Base-by-base conservation (phyloP, 2,329 filamentous ascomycete species). In the Curvularia sp. region DNA sequence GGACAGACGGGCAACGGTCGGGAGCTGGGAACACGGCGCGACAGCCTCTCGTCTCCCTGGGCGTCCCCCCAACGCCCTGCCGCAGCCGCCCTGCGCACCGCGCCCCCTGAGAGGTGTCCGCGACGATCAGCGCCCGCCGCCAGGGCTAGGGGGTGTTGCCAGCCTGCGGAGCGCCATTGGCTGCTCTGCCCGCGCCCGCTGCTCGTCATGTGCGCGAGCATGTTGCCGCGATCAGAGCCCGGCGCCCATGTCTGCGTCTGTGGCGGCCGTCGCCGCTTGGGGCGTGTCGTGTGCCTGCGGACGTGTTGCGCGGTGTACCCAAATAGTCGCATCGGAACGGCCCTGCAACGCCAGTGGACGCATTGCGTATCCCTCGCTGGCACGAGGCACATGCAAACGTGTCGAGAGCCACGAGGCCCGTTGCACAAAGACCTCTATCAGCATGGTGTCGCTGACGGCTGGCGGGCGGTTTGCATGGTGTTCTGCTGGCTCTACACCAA, bases 81-180 rank as follows among this genome's bases (percentile, higher is more conserved):
- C 24, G 18, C 8, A 5, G 41, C 12, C 41, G 26, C 24, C 26
- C 24, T 46, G 51, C 49, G 54, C 54, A 57, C 55, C 60, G 57
- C 57, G 60, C 57, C 60, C 63, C 58, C 63, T 61, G 58, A 59
- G 33, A 38, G 53, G 55, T 42, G 39, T 48, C 58, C 49, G 61
- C 55, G 54, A 54, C 38, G 58, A 65, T 65, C 58, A 46, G 51
- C 63, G 49, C 43, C 38, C 56, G 22, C 22, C 22, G 22, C 22
- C 22, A 4, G 22, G 42, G 35, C 35, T 41, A 47, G n/a, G 20
- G 38, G 18, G 42, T n/a, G 18, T n/a, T 28, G 18, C 24, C 12
- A 44, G 9, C 18, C 20, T 28, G 22, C 24, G 18, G 44, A 9
- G 42, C 22, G 39, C 50, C 46, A 66, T 66, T 66, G 63, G 63